These are phyloP conservation scores for Juglanconis sp. DNA, from an alignment of 2,329 filamentous ascomycete genomes.

Conservation along the genomic window DNA sequence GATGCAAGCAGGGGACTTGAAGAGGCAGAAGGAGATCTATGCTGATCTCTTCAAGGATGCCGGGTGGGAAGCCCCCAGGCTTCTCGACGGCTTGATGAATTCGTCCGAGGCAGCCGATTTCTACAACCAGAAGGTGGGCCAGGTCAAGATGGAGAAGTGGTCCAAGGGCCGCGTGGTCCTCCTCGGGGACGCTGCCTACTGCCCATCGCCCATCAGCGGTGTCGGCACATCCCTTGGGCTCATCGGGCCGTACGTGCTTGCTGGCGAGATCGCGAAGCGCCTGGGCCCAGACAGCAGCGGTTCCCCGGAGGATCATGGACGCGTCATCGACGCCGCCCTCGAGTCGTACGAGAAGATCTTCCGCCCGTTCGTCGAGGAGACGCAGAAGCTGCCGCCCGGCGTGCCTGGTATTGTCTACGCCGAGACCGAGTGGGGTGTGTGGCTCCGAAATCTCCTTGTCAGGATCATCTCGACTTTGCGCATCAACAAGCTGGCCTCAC, in stretches of 20 bases:
- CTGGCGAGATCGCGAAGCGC: constrained; percentile 45
- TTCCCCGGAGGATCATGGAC: constrained; percentile 1
- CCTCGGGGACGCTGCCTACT: constrained; percentile 53
- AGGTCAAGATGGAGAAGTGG: constrained; percentile 44
- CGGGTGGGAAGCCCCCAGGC: constrained; percentile 42
- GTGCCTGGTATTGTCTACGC: constrained; percentile 3
- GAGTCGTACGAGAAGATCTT: constrained; percentile 42
- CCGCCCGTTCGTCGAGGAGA: constrained; percentile 40
- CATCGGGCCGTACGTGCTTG: constrained; percentile 52
- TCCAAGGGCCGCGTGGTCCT: constrained; percentile 45
- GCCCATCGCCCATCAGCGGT: constrained; percentile 46
- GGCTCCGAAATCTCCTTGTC: constrained; percentile 8
- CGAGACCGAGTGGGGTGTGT: constrained; percentile 14
- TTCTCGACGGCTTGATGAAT: constrained; percentile 39
- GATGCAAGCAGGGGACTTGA: not conserved
- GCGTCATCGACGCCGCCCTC: constrained; percentile 32
- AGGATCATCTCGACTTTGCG: not conserved
- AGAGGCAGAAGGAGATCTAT: constrained; percentile 10
- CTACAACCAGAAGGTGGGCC: constrained; percentile 41
- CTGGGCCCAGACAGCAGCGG: constrained; percentile 1
- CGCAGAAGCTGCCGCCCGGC: constrained; percentile 30
- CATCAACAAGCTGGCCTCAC: not conserved
- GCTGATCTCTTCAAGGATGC: constrained; percentile 19
- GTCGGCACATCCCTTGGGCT: constrained; percentile 49
- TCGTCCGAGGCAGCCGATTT: constrained; percentile 38